phyloP scores from a whole-genome alignment of 2,329 filamentous ascomycete genomes.

The Fusarium sp. region DNA sequence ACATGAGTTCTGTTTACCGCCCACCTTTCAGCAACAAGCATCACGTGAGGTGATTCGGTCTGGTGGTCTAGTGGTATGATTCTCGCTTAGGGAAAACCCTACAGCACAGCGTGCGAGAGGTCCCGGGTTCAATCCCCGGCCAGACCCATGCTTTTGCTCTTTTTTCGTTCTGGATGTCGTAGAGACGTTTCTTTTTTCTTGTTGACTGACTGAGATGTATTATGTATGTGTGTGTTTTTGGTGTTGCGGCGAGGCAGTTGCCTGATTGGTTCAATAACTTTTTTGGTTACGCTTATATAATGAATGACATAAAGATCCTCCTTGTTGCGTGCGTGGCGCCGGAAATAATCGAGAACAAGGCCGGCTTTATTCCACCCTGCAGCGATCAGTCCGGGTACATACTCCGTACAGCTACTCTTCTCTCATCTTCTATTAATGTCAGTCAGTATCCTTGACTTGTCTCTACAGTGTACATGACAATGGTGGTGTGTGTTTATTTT shows the following conservation, averaged over 20 bases:
- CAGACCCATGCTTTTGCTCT: constrained; percentile 50
- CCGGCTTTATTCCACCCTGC: too few species aligned
- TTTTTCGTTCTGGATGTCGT: neutral
- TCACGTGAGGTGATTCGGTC: constrained; percentile 32
- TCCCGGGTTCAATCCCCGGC: constrained; percentile 59
- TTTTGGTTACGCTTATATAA: neutral
- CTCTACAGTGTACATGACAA: neutral
- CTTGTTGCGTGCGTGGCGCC: too few species aligned
- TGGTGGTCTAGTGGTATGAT: constrained; percentile 47
- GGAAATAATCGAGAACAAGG: too few species aligned
- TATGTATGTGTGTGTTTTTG: neutral
- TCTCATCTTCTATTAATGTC: too few species aligned
- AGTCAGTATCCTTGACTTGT: too few species aligned
- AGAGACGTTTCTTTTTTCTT: neutral
- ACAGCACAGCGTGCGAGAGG: constrained; percentile 52
- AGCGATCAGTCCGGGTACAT: too few species aligned
- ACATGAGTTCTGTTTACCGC: neutral
- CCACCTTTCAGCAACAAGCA: neutral
- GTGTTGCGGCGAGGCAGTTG: neutral
- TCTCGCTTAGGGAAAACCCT: constrained; percentile 46
- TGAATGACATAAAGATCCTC: too few species aligned
- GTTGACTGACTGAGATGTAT: neutral
- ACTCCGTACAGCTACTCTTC: too few species aligned
- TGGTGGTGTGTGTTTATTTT: neutral
- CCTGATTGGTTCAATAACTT: neutral